Evolutionary conservation across 805 yeast species (phyloP).

Genomic region (Cyberlindnera veronae): DNA sequence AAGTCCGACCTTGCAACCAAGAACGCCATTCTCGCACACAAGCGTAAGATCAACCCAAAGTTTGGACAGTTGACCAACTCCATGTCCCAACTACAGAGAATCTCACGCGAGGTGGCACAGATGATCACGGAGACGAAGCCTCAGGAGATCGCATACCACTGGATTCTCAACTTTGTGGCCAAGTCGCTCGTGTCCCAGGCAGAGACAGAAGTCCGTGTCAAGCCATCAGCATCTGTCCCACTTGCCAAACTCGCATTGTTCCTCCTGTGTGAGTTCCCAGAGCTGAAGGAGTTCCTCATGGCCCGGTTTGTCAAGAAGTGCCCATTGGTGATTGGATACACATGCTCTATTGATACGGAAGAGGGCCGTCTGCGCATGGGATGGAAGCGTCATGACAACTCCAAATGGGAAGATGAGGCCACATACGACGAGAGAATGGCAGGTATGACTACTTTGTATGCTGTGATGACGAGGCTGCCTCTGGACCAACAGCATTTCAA

Average conservation of each 20-base stretch:
- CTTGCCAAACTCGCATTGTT: slow-evolving; percentile 62
- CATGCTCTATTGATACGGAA: slow-evolving; percentile 72
- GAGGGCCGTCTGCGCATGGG: slow-evolving; percentile 86
- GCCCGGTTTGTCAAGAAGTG: slow-evolving; percentile 91
- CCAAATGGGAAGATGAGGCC: slow-evolving; percentile 49
- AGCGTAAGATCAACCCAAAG: slow-evolving; percentile 79
- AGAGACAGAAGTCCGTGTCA: slow-evolving; percentile 83
- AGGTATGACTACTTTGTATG: slow-evolving; percentile 80
- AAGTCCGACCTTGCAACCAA: slow-evolving; percentile 50
- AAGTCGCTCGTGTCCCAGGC: slow-evolving; percentile 89
- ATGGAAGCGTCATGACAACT: slow-evolving; percentile 56
- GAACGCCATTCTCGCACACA: slow-evolving; percentile 52
- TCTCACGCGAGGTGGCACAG: slow-evolving; percentile 47
- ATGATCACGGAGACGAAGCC: slow-evolving; percentile 47
- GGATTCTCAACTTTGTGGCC: slow-evolving; percentile 79
- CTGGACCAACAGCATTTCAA: slow-evolving; percentile 30
- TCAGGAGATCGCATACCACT: slow-evolving; percentile 53
- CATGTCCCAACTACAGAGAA: slow-evolving; percentile 48
- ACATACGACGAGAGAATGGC: slow-evolving; percentile 81
- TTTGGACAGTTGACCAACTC: slow-evolving; percentile 89
- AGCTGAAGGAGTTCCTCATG: slow-evolving; percentile 38
- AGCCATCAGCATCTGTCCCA: slow-evolving; percentile 75
- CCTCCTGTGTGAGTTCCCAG: slow-evolving; percentile 47
- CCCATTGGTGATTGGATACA: slow-evolving; percentile 81
- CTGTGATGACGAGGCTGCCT: slow-evolving; percentile 60